phyloP scores from a whole-genome alignment of 805 yeast species.

The Candida chilensis region DNA sequence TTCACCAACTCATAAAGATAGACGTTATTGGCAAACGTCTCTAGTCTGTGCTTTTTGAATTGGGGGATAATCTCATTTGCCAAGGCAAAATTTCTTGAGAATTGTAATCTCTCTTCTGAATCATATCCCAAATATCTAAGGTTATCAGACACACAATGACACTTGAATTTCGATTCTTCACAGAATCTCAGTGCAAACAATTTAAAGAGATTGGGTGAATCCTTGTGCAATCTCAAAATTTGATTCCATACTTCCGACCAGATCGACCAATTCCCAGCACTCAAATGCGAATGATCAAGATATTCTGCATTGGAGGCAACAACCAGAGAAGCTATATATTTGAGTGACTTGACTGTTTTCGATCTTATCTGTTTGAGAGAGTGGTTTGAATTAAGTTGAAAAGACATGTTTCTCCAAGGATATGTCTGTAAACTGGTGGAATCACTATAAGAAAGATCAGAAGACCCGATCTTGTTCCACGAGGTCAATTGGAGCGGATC shows the following conservation, averaged over 20 bases:
- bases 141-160: slow-evolving; percentile 9
- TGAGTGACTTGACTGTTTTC: too few relatives aligned
- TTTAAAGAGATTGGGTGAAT: slow-evolving; percentile 17
- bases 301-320: slow-evolving; percentile 17
- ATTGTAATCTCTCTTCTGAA: slow-evolving; percentile 15
- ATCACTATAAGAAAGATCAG: slow-evolving; percentile 6
- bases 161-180: slow-evolving; percentile 9
- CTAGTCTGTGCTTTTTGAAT: background rate
- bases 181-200: slow-evolving; percentile 15
- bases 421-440: slow-evolving; percentile 6
- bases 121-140: slow-evolving; percentile 3
- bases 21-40: background rate
- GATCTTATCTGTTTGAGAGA: too few relatives aligned
- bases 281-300: slow-evolving; percentile 10
- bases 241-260: slow-evolving; percentile 22
- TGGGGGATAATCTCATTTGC: background rate
- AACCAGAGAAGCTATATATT: slow-evolving; percentile 7
- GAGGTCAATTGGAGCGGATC: too few relatives aligned
- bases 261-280: slow-evolving; percentile 15
- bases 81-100: slow-evolving; percentile 10
- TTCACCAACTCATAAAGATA: background rate
- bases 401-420: slow-evolving; percentile 8
- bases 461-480: slow-evolving; percentile 1
- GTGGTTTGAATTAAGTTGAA: too few relatives aligned
- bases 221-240: slow-evolving; percentile 14